Base-by-base conservation (phyloP, 2,329 filamentous ascomycete species). In the Pseudogymnoascus sp. region DNA sequence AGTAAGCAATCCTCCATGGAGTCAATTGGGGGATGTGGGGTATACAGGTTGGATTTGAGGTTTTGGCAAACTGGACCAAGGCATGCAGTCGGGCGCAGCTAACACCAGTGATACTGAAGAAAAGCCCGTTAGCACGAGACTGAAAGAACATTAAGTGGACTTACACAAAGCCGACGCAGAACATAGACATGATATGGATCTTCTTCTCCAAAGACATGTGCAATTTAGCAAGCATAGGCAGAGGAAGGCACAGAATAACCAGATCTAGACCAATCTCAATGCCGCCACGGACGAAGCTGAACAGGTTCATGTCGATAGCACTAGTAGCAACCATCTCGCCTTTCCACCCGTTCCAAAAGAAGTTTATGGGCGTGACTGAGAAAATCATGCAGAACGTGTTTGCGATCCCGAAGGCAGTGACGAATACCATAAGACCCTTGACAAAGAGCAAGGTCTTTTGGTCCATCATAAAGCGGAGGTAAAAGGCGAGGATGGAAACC, bases 261-360 rank as follows among this genome's bases (percentile, higher is more conserved):
- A 63, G 31, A 11, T 63, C 62, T 3, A 63, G 34, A 3, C 28
- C 34, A 36, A 63, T 61, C 34, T 63, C 62, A n/a, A 63, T 64
- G 0, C 68, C 69, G 1, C 75, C 74, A 5, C 73, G 67, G 25
- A 73, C 66, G 69, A 75, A 77, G 10, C 73, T 73, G 50, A 76
- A 75, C 3, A 74, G 68, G 12, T 73, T 73, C 37, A 78, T 72
- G 40, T 77, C 69, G 23, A 77, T 72, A 23, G 34, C 3, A 65
- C 73, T 74, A 53, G 69, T 63, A n/a, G 71, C 75, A 14, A 68
- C 23, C 34, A 69, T 71, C 38, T 76, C 71, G 11, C 72, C 72
- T 37, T 71, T 72, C 77, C 76, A 78, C 18, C 72, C 74, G n/a
- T 73, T 68, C 77, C 77, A 78, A 40, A 75, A 75, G 16, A 72